Evolutionary conservation across 75 land plant genomes (phyloP).

Genomic region (Cunninghamia lanceolata): DNA sequence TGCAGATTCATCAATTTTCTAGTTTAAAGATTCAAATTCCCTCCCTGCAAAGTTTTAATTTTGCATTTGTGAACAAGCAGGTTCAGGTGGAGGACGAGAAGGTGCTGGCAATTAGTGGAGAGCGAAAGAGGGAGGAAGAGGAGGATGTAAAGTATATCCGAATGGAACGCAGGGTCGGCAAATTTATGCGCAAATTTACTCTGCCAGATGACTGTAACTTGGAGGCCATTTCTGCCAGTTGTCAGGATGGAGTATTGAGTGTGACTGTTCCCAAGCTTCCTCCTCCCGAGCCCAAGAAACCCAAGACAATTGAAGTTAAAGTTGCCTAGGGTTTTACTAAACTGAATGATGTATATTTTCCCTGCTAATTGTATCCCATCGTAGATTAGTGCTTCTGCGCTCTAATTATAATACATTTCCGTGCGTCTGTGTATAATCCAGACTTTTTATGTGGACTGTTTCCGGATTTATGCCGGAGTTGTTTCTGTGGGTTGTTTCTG

Average conservation of each 20-base stretch:
- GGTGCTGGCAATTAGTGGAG: conserved; percentile 43
- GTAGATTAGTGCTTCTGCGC: too few species aligned
- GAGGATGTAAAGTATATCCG: conserved; percentile 34
- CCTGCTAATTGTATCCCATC: too few species aligned
- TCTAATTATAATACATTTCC: too few species aligned
- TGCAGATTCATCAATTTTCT: too few species aligned
- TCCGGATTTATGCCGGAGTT: too few species aligned
- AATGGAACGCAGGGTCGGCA: conserved; percentile 40
- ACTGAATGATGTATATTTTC: too few species aligned
- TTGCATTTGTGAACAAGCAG: conserved; percentile 3
- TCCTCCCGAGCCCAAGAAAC: conserved; percentile 42
- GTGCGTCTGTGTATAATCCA: too few species aligned
- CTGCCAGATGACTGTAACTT: conserved; percentile 38
- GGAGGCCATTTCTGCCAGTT: conserved; percentile 39
- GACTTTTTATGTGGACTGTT: too few species aligned
- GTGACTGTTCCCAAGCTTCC: conserved; percentile 47
- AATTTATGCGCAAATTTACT: conserved; percentile 45
- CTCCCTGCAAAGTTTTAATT: neutral
- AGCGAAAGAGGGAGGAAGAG: conserved; percentile 30
- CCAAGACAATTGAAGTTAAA: conserved; percentile 35
- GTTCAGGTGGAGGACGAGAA: conserved; percentile 54
- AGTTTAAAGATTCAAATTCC: too few species aligned
- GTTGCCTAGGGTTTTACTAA: neutral
- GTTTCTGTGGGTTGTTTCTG: too few species aligned
- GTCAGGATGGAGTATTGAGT: conserved; percentile 47